Evolutionary conservation across 2,329 filamentous ascomycete species (phyloP).

Genomic region (Arachnomyces sp.): DNA sequence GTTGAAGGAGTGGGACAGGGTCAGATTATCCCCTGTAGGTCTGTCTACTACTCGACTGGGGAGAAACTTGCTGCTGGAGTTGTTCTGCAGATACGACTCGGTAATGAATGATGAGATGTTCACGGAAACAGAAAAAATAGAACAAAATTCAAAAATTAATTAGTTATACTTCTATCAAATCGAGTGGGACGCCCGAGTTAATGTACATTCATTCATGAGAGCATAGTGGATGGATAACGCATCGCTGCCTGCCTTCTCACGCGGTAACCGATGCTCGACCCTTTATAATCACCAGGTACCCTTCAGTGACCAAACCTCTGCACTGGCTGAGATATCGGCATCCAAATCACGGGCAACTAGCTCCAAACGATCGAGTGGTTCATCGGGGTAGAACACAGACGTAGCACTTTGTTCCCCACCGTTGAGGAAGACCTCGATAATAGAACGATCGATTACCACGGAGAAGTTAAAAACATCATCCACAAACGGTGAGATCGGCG

Average conservation of each 20-base stretch:
- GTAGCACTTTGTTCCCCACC: constrained; percentile 44
- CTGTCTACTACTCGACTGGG: constrained; percentile 32
- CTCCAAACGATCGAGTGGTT: constrained; percentile 22
- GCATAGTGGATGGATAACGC: too few species aligned
- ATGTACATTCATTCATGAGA: too few species aligned
- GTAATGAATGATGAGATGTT: constrained; percentile 8
- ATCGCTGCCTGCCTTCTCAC: too few species aligned
- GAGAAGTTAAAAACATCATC: constrained; percentile 34
- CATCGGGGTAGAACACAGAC: constrained; percentile 43
- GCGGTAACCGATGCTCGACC: too few species aligned
- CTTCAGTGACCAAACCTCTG: constrained; percentile 30
- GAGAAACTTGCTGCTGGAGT: constrained; percentile 27
- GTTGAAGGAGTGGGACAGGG: constrained; percentile 18
- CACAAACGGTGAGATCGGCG: constrained; percentile 15
- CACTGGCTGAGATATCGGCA: constrained; percentile 9
- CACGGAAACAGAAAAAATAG: too few species aligned
- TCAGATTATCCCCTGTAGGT: constrained; percentile 35
- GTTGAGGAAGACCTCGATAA: constrained; percentile 49
- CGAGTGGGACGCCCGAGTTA: too few species aligned
- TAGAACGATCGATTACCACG: constrained; percentile 46
- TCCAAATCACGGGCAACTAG: constrained; percentile 9
- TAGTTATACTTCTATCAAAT: not conserved
- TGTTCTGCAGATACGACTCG: constrained; percentile 19
- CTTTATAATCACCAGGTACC: constrained; percentile 31
- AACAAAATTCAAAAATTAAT: constrained; percentile 5